These are phyloP conservation scores for Taphrina betulina DNA, from an alignment of 1,139 yeast genomes.

Conservation along the genomic window DNA sequence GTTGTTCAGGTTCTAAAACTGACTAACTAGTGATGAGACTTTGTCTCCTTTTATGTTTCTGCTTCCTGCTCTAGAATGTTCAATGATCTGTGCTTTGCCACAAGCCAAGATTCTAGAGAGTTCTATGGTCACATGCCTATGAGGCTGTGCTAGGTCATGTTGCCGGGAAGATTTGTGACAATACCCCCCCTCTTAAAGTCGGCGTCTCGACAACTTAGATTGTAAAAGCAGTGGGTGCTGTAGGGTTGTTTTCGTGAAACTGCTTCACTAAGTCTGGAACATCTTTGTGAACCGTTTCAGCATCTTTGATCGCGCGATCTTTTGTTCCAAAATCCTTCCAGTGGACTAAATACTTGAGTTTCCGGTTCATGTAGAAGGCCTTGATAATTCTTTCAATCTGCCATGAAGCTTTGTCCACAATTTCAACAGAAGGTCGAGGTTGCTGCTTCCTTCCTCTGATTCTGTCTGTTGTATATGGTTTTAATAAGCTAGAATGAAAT, in stretches of 20 bases:
- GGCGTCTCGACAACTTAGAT: background rate
- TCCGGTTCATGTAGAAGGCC: background rate
- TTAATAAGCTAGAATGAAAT: background rate
- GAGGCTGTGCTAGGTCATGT: no score
- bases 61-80: no score
- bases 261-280: background rate
- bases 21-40: no score
- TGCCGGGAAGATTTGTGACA: no score
- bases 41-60: no score
- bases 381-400: background rate
- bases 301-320: background rate
- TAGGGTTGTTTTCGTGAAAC: background rate
- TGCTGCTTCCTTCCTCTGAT: background rate
- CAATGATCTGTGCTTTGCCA: no score
- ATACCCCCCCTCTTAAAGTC: background rate
- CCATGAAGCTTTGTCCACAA: background rate
- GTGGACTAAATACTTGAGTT: background rate
- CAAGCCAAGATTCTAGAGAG: no score
- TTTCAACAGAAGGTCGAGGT: background rate
- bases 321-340: background rate
- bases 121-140: no score
- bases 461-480: background rate
- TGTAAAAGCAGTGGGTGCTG: background rate
- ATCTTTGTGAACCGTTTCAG: background rate
- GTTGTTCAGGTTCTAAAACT: no score